These are phyloP conservation scores for Saksenaea vasiformis DNA, from an alignment of 371 early-diverging fungal genomes.

Conservation along the genomic window DNA sequence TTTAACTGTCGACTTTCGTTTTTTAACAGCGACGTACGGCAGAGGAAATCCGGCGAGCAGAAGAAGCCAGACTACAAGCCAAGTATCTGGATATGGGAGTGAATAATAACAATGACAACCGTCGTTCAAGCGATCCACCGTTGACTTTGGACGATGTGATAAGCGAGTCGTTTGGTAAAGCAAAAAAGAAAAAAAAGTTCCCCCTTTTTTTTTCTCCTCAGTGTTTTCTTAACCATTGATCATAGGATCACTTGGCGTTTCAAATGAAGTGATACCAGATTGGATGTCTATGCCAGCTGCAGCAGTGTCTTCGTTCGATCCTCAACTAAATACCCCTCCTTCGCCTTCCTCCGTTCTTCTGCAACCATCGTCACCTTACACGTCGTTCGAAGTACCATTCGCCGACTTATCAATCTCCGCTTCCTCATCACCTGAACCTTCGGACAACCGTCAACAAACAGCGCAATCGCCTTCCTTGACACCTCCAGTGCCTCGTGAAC, in stretches of 20 bases:
- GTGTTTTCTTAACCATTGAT: neutral
- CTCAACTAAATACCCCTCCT: slow-evolving; percentile 29
- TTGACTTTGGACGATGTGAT: slow-evolving; percentile 30
- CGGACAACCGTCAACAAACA: neutral
- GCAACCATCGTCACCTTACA: slow-evolving; percentile 34
- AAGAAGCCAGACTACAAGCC: slow-evolving; percentile 42
- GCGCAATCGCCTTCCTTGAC: slow-evolving; percentile 11
- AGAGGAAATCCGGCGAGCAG: slow-evolving; percentile 46
- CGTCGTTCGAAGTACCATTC: slow-evolving; percentile 44
- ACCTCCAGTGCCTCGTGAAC: neutral
- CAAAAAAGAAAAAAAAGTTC: neutral
- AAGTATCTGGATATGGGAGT: slow-evolving; percentile 47
- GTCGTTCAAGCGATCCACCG: slow-evolving; percentile 24
- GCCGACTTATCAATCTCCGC: slow-evolving; percentile 40
- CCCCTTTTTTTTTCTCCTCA: neutral
- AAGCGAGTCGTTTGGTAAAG: slow-evolving; percentile 20
- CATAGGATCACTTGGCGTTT: slow-evolving; percentile 18
- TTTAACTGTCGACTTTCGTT: neutral
- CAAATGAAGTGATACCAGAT: slow-evolving; percentile 9
- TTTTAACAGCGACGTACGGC: slow-evolving; percentile 41
- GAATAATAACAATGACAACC: slow-evolving; percentile 20
- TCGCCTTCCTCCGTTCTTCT: slow-evolving; percentile 32
- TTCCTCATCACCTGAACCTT: slow-evolving; percentile 37
- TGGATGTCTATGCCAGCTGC: slow-evolving; percentile 14
- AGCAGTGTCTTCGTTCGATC: slow-evolving; percentile 1